These are phyloP conservation scores for Debaryomyces robertsiae DNA, from an alignment of 1,139 yeast genomes.

Conservation along the genomic window DNA sequence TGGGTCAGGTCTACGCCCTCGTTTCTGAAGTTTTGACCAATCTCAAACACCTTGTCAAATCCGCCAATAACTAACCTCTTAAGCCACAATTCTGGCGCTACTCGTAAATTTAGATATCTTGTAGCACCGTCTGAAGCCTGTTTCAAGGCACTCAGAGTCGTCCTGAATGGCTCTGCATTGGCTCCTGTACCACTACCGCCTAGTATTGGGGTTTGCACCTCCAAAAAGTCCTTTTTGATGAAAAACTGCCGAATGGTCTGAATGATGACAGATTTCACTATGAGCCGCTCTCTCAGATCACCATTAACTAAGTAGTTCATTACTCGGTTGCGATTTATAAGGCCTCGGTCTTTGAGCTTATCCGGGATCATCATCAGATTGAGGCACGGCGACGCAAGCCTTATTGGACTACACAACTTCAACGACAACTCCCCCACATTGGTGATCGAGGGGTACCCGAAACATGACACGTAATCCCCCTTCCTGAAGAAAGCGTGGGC, in stretches of 20 bases:
- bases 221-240: slow-evolving; percentile 59
- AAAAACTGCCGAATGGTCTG: slow-evolving; percentile 61
- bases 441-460: slow-evolving; percentile 75
- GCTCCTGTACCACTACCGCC: slow-evolving; percentile 83
- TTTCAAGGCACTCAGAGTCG: slow-evolving; percentile 53
- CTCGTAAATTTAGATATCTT: slow-evolving; percentile 61
- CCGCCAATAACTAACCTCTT: slow-evolving; percentile 82
- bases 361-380: slow-evolving; percentile 64
- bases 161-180: slow-evolving; percentile 78
- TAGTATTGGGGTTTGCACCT: slow-evolving; percentile 86
- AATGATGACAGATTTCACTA: slow-evolving; percentile 57
- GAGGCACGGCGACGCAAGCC: slow-evolving; percentile 67
- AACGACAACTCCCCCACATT: slow-evolving; percentile 78
- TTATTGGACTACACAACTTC: slow-evolving; percentile 52
- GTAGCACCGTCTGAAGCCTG: slow-evolving; percentile 24
- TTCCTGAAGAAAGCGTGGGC: slow-evolving; percentile 52
- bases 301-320: slow-evolving; percentile 71
- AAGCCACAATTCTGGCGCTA: slow-evolving; percentile 95
- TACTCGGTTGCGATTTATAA: slow-evolving; percentile 69
- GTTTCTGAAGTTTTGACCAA: slow-evolving; percentile 83
- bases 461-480: slow-evolving; percentile 70
- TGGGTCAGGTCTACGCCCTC: slow-evolving; percentile 94
- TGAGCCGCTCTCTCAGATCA: slow-evolving; percentile 49
- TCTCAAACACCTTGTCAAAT: slow-evolving; percentile 81
- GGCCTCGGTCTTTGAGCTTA: slow-evolving; percentile 52